Conservation (phyloP, 208 protist species). For the Trichomonas gallinae region DNA sequence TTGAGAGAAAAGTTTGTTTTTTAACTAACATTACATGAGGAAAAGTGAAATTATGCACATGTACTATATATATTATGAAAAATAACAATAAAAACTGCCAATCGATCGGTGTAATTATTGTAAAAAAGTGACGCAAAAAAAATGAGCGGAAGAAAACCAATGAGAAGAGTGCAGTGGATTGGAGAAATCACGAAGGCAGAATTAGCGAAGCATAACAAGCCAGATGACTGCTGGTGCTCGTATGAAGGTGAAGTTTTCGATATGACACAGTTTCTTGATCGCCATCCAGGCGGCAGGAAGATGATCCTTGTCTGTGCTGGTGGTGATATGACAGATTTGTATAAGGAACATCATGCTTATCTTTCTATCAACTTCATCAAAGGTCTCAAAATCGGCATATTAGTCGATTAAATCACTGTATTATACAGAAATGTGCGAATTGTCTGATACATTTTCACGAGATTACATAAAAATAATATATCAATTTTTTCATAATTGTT, state of each 20-base stretch:
- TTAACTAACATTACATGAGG: too few relatives aligned
- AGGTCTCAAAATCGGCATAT: background rate
- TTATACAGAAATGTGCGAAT: background rate
- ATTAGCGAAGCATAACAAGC: constrained; percentile 20
- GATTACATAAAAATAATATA: too few relatives aligned
- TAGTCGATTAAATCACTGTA: background rate
- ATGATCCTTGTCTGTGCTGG: background rate
- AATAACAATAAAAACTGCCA: too few relatives aligned
- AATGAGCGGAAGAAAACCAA: too few relatives aligned
- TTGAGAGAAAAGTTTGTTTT: too few relatives aligned
- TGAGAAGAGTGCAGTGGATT: too few relatives aligned
- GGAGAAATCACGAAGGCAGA: background rate
- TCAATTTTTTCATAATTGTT: too few relatives aligned
- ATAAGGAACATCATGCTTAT: background rate
- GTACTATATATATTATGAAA: too few relatives aligned
- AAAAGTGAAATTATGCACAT: too few relatives aligned
- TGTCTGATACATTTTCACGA: too few relatives aligned
- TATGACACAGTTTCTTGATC: constrained; percentile 8
- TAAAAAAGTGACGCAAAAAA: too few relatives aligned
- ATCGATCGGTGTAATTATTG: too few relatives aligned
- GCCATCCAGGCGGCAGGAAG: background rate
- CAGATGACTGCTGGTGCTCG: constrained; percentile 33
- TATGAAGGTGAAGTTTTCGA: constrained; percentile 26
- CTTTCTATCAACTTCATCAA: background rate
- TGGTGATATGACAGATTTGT: background rate